phyloP scores from a whole-genome alignment of 306 rosid species.

The Psophocarpus tetragonolobus region DNA sequence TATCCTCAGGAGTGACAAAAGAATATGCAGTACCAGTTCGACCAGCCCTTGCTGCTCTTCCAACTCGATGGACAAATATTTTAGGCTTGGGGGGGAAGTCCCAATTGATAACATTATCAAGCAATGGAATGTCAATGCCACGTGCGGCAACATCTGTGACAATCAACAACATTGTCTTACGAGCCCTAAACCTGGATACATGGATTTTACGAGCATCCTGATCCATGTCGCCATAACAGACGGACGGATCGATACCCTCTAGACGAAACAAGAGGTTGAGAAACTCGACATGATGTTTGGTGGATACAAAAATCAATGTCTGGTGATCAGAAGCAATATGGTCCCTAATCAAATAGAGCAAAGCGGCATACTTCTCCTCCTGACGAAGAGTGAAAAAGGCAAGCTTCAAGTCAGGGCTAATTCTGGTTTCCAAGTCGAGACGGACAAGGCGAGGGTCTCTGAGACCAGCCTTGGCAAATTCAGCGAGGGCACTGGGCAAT shows the following conservation, averaged over 20 bases:
- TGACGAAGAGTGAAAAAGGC: constrained; percentile 74
- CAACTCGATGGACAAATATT: constrained; percentile 91
- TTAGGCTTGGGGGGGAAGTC: constrained; percentile 95
- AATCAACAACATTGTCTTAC: constrained; percentile 88
- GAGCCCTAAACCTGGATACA: constrained; percentile 76
- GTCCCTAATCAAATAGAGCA: constrained; percentile 79
- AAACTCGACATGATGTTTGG: constrained; percentile 90
- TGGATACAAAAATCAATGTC: constrained; percentile 84
- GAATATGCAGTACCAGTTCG: constrained; percentile 91
- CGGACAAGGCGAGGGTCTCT: constrained; percentile 89
- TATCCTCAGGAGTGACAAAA: constrained; percentile 82
- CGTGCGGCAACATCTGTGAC: constrained; percentile 96
- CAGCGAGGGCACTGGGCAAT: constrained; percentile 89
- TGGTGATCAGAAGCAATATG: constrained; percentile 72
- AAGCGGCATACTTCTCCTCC: constrained; percentile 80
- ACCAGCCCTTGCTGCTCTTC: constrained; percentile 97
- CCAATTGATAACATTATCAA: constrained; percentile 97
- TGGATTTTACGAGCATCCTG: constrained; percentile 96
- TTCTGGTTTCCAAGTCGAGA: constrained; percentile 84
- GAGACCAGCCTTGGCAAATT: constrained; percentile 95
- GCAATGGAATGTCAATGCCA: constrained; percentile 92
- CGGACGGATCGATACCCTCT: constrained; percentile 90
- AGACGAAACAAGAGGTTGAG: constrained; percentile 65
- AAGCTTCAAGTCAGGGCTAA: constrained; percentile 90
- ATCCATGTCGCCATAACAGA: constrained; percentile 96